Conservation (phyloP, 2,329 filamentous ascomycete genomes). For the Hymenoscyphus fructigenus region DNA sequence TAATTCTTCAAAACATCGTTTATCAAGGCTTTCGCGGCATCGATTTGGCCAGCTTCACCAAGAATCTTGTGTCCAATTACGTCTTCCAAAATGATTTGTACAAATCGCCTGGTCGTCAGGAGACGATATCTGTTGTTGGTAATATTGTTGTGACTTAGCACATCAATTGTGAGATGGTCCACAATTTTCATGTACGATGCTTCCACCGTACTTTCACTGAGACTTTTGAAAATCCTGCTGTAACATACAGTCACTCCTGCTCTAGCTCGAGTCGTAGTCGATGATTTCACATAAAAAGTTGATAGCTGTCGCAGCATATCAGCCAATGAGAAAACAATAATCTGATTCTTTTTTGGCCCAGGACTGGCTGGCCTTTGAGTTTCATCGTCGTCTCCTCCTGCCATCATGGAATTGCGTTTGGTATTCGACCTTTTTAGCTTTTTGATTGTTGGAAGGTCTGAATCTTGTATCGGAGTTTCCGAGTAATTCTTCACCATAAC, state of each 20-base stretch:
- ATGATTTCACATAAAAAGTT: constrained; percentile 72
- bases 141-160: constrained; percentile 75
- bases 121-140: constrained; percentile 84
- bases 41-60: constrained; percentile 84
- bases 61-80: constrained; percentile 79
- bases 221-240: constrained; percentile 70
- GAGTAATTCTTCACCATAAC: constrained; percentile 81
- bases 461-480: constrained; percentile 52
- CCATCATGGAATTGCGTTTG: constrained; percentile 50
- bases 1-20: constrained; percentile 94
- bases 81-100: constrained; percentile 80
- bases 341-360: constrained; percentile 69
- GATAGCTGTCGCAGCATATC: constrained; percentile 81
- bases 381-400: constrained; percentile 76
- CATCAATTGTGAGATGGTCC: constrained; percentile 74
- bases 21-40: constrained; percentile 76
- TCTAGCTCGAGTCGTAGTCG: constrained; percentile 76
- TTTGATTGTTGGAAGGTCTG: constrained; percentile 57
- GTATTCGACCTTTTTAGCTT: constrained; percentile 72
- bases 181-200: constrained; percentile 78
- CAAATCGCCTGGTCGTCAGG: constrained; percentile 79
- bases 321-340: constrained; percentile 70
- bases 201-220: constrained; percentile 83
- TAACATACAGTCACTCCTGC: constrained; percentile 88
- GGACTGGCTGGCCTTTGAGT: constrained; percentile 69